phyloP scores from a whole-genome alignment of 345 rosid species.

The Lenwebbia sp. region DNA sequence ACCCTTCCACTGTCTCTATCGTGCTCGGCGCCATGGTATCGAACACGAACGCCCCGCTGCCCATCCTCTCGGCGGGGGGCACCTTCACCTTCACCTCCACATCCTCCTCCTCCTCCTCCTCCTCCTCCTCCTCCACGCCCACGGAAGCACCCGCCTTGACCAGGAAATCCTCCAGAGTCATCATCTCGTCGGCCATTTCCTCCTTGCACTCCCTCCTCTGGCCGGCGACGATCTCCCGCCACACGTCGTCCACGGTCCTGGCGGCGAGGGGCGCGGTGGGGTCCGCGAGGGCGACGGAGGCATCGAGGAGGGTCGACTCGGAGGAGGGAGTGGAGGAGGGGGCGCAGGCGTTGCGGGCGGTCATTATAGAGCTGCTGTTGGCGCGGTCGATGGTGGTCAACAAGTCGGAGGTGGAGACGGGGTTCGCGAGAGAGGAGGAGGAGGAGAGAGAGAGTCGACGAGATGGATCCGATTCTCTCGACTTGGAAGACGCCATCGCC shows the following conservation, averaged over 20 bases:
- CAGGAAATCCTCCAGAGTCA: conserved; percentile 90
- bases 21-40: conserved; percentile 25
- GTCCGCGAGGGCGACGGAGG: conserved; percentile 29
- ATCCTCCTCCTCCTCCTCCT: conserved; percentile 12
- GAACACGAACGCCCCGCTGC: conserved; percentile 39
- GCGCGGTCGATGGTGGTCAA: neutral
- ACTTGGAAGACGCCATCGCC: conserved; percentile 48
- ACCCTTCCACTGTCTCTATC: conserved; percentile 21
- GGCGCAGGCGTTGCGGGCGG: conserved; percentile 29
- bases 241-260: conserved; percentile 49
- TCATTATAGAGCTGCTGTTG: conserved; percentile 22
- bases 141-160: conserved; percentile 55
- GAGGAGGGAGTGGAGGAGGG: conserved; percentile 17
- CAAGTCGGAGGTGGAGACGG: neutral
- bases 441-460: conserved; percentile 18
- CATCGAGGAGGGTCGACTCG: conserved; percentile 36
- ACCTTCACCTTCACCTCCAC: conserved; percentile 17
- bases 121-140: conserved; percentile 14
- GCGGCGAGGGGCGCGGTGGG: conserved; percentile 4
- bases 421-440: conserved; percentile 13
- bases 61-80: conserved; percentile 20
- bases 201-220: conserved; percentile 55
- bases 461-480: conserved; percentile 55
- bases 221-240: conserved; percentile 77
- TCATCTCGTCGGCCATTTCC: conserved; percentile 62